A percentile compares a stretch with the other conserved stretches of the same genome.
These are phyloP conservation scores for Cladophialophora chaetospira DNA, from an alignment of 2,329 filamentous ascomycete genomes.

Conservation along the genomic window DNA sequence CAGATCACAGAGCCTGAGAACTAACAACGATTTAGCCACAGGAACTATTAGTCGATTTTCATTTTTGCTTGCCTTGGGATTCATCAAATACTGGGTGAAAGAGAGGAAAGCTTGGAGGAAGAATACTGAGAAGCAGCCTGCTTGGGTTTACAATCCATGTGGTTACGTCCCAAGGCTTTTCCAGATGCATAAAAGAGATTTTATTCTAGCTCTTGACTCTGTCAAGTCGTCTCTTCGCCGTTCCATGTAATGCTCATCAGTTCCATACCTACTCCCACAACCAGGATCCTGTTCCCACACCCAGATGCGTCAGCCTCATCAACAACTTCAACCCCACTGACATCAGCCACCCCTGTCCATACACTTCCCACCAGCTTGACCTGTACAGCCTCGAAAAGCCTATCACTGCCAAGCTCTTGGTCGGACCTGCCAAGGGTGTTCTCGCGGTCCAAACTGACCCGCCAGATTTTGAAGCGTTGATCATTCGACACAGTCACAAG, in stretches of 20 bases:
- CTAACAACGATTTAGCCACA: too few species aligned
- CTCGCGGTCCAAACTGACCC: slow-evolving; percentile 37
- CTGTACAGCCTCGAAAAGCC: slow-evolving; percentile 16
- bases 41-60: slow-evolving; percentile 17
- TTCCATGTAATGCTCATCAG: slow-evolving; percentile 8
- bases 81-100: too few species aligned
- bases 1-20: too few species aligned
- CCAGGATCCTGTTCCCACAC: slow-evolving; percentile 17
- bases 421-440: not conserved
- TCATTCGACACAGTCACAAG: slow-evolving; percentile 49
- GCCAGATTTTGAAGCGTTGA: slow-evolving; percentile 50
- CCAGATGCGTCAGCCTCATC: not conserved
- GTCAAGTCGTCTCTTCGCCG: not conserved
- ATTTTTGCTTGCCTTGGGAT: not conserved
- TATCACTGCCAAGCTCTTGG: not conserved
- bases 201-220: not conserved
- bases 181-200: too few species aligned
- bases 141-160: not conserved
- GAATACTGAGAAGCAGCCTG: too few species aligned
- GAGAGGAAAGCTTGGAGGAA: too few species aligned
- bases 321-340: slow-evolving; percentile 27
- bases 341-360: slow-evolving; percentile 33
- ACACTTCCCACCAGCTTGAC: slow-evolving; percentile 17
- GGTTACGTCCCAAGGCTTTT: not conserved
- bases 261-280: slow-evolving; percentile 32